Evolutionary conservation across 371 early-diverging fungal species (phyloP), one percentile per base, ranked within the genome.

Genomic region (Syncephalastrum monosporum): DNA sequence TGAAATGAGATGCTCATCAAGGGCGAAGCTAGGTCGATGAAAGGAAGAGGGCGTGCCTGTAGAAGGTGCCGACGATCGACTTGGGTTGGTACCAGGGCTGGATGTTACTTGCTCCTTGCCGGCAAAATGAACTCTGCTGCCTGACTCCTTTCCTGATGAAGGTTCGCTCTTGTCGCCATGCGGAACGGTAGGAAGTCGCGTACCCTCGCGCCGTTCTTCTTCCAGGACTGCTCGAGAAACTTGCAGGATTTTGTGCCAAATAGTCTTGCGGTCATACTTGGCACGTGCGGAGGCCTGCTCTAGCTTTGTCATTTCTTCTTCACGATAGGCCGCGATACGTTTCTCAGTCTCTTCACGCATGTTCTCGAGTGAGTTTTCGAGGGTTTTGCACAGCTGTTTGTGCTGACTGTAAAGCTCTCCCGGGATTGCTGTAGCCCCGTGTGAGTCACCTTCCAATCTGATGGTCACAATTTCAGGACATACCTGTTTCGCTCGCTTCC

Each of bases 181-280:
- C 46, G n/a, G 42, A 33, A 21, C 21, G 2, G 33, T 47, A 5
- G 10, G 42, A 14, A 19, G 16, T 13, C 23, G 14, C 38, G 49
- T 44, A 25, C 38, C 33, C 42, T 57, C 43, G 15, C 33, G 23
- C 42, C 38, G 42, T 44, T 47, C 42, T 55, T 60, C 53, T 42
- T 67, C 52, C 12, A 57, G 52, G 3, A 67, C 56, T 3, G 67
- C 63, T 38, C 57, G 56, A 16, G 60, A 56, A 25, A 58, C 63
- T 38, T 65, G 62, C 29, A 69, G 50, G 41, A 72, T 69, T 12
- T 60, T 62, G 23, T 61, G 68, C 71, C 73, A 76, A 19, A 76
- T 42, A 8, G 55, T n/a, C 1, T 61, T 47, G 4, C 68, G 47
- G 14, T 76, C 73, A 4, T 67, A 61, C 24, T 56, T 60, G 1